Percentiles rank a stretch among this genome's conserved stretches.
phyloP scores from a whole-genome alignment of 352 stramenopile species.

The Globisporangium mamillatum region DNA sequence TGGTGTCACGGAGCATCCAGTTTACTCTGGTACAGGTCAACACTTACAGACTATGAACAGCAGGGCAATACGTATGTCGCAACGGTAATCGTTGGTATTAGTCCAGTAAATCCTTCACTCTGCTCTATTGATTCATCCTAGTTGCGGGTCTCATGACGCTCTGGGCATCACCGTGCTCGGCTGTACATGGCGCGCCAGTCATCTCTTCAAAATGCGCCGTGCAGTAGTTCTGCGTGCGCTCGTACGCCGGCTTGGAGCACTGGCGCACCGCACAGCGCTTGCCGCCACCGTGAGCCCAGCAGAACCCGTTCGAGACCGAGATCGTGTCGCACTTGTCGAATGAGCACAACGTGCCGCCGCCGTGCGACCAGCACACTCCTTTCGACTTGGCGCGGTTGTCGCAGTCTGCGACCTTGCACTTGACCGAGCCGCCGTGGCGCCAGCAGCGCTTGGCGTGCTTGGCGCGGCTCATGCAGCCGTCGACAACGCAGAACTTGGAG shows the following conservation, averaged over 20 bases:
- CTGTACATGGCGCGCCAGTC: too few relatives aligned
- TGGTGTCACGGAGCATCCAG: too few relatives aligned
- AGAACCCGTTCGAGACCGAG: slow-evolving; percentile 52
- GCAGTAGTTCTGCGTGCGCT: slow-evolving; percentile 47
- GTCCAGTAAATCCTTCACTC: too few relatives aligned
- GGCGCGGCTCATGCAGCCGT: slow-evolving; percentile 47
- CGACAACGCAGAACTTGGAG: slow-evolving; percentile 49
- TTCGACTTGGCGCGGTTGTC: slow-evolving; percentile 57
- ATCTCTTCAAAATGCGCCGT: slow-evolving; percentile 31
- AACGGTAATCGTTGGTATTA: too few relatives aligned
- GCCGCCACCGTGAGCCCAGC: slow-evolving; percentile 33
- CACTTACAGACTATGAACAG: too few relatives aligned
- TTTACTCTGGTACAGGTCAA: too few relatives aligned
- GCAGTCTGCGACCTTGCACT: slow-evolving; percentile 54
- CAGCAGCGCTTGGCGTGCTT: slow-evolving; percentile 51
- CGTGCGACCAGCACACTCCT: slow-evolving; percentile 62
- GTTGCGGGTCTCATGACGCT: too few relatives aligned
- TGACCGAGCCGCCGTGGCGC: slow-evolving; percentile 53
- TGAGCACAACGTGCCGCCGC: slow-evolving; percentile 45
- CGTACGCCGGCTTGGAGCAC: slow-evolving; percentile 40
- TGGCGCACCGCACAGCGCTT: slow-evolving; percentile 12
- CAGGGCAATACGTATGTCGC: too few relatives aligned
- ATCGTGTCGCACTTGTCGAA: slow-evolving; percentile 38
- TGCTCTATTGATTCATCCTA: too few relatives aligned
- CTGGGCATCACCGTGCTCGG: too few relatives aligned